phyloP scores from a whole-genome alignment of 495 filamentous ascomycete genomes.

The Evernia prunastri region DNA sequence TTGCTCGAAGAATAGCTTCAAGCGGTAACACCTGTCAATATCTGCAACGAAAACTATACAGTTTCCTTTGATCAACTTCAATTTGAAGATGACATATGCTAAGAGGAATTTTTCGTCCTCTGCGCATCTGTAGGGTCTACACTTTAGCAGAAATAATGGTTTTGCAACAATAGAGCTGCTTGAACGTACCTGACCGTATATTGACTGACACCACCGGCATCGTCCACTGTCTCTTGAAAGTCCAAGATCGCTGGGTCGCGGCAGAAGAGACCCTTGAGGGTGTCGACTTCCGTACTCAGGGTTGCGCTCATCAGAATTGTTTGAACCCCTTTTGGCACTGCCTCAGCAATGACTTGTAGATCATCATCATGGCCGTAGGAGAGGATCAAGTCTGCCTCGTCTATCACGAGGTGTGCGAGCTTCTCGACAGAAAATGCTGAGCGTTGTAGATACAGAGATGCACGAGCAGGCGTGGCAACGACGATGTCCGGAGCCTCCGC shows the following conservation, averaged over 20 bases:
- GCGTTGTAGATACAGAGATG: constrained; percentile 61
- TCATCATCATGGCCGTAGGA: constrained; percentile 94
- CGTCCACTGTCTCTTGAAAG: constrained; percentile 65
- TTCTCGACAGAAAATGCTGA: constrained; percentile 61
- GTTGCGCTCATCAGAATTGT: constrained; percentile 92
- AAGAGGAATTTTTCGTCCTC: constrained; percentile 98
- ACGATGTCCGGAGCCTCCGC: constrained; percentile 86
- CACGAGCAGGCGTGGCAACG: constrained; percentile 78
- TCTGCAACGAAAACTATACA: constrained; percentile 91
- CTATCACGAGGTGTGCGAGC: constrained; percentile 77
- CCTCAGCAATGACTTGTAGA: constrained; percentile 65
- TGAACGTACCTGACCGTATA: constrained; percentile 69
- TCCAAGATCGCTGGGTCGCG: constrained; percentile 71
- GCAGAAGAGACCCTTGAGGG: constrained; percentile 79
- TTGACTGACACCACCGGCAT: constrained; percentile 69
- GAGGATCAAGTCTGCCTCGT: constrained; percentile 92
- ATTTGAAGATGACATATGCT: constrained; percentile 87
- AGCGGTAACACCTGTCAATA: constrained; percentile 84
- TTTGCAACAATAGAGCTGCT: not conserved
- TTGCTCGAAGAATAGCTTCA: constrained; percentile 95
- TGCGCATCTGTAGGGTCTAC: constrained; percentile 51
- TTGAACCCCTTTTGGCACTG: constrained; percentile 78
- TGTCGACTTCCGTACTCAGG: constrained; percentile 76
- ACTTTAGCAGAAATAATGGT: not conserved
- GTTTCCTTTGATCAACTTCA: constrained; percentile 91